Evolutionary conservation across 306 rosid genomes (phyloP).

Genomic region (Senna siamea): DNA sequence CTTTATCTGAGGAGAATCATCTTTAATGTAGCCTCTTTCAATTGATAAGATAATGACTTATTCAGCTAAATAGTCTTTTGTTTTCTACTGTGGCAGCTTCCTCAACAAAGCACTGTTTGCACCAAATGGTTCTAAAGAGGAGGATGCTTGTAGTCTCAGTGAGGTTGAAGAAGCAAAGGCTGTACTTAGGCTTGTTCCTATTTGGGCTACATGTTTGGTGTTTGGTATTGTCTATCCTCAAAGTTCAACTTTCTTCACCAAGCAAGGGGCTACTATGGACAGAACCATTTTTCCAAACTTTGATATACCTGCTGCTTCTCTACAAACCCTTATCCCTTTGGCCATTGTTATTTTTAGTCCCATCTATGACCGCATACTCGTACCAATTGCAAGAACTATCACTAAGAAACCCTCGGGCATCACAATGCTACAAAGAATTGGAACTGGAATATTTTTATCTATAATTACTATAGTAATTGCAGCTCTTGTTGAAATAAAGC

Average conservation of each 20-base stretch:
- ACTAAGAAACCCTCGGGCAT: conserved; percentile 55
- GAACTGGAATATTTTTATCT: conserved; percentile 52
- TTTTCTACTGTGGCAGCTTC: conserved; percentile 3
- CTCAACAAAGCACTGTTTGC: conserved; percentile 5
- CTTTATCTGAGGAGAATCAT: not conserved
- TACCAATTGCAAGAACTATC: conserved; percentile 54
- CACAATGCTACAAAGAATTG: conserved; percentile 20
- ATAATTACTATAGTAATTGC: conserved; percentile 51
- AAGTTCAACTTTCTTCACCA: conserved; percentile 42
- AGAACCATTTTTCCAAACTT: conserved; percentile 54
- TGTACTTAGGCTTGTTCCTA: conserved; percentile 52
- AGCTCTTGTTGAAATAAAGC: conserved; percentile 61
- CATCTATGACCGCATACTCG: conserved; percentile 60
- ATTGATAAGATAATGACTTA: not conserved
- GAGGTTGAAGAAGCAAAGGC: conserved; percentile 60
- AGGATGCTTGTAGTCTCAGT: conserved; percentile 28
- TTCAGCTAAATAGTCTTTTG: not conserved
- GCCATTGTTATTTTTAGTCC: conserved; percentile 47
- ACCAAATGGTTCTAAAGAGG: not conserved
- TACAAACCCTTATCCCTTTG: conserved; percentile 53
- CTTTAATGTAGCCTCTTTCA: not conserved
- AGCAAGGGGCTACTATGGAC: conserved; percentile 59
- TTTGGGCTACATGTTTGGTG: conserved; percentile 43
- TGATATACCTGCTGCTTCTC: conserved; percentile 65
- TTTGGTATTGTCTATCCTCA: conserved; percentile 50